A percentile compares a stretch with the other conserved stretches of the same genome.
Conservation (phyloP, 2,329 filamentous ascomycete species). For the Cladosporium oxysporum region DNA sequence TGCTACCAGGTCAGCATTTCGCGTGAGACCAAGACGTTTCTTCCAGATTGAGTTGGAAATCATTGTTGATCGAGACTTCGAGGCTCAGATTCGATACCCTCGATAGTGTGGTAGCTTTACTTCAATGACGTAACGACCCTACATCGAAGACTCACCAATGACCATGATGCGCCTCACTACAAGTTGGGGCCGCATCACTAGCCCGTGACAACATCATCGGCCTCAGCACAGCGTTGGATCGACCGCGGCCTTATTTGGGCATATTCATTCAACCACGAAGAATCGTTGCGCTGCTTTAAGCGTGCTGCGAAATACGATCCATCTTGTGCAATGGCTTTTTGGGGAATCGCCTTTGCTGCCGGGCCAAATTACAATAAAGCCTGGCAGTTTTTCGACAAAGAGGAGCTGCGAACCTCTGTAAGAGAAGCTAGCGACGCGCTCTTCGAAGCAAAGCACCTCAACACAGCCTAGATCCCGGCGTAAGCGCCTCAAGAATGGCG, state of each 20-base stretch:
- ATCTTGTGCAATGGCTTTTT: constrained; percentile 64
- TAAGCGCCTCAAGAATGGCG: background rate
- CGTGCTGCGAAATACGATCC: constrained; percentile 56
- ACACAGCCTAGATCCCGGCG: background rate
- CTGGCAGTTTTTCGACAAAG: constrained; percentile 72
- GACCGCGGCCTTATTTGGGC: background rate
- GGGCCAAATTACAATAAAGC: constrained; percentile 81
- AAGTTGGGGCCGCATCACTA: constrained; percentile 62
- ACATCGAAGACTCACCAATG: too few species aligned
- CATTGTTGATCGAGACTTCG: too few species aligned
- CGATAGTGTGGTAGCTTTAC: too few species aligned
- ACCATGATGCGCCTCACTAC: too few species aligned
- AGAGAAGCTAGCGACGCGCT: too few species aligned
- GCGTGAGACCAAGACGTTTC: too few species aligned
- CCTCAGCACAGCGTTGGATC: constrained; percentile 55
- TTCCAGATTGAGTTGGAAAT: too few species aligned
- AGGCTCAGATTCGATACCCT: too few species aligned
- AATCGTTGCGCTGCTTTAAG: constrained; percentile 32
- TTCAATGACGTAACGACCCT: too few species aligned
- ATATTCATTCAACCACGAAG: background rate
- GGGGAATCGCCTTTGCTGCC: constrained; percentile 69
- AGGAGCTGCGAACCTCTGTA: too few species aligned
- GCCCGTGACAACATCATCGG: constrained; percentile 65
- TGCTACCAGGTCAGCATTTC: too few species aligned
- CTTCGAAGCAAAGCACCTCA: background rate